Percentiles rank a stretch among this genome's conserved stretches.
phyloP scores from a whole-genome alignment of 305 asterid species.

The Fraxinus baroniana region DNA sequence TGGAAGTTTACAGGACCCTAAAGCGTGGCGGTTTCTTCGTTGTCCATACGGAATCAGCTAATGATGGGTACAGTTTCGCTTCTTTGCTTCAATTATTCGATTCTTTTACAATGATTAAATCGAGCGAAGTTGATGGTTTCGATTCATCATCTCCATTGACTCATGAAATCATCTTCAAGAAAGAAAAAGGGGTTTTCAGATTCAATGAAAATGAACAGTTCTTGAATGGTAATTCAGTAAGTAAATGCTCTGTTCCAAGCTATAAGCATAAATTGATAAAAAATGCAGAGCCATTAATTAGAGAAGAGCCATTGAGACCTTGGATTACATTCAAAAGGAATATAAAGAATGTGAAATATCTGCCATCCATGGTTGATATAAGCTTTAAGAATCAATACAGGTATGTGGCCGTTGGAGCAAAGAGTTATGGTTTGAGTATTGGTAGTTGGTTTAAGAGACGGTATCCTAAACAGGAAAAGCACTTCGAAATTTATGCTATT shows the following conservation, averaged over 20 bases:
- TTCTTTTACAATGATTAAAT: slow-evolving; percentile 33
- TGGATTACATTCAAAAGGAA: slow-evolving; percentile 43
- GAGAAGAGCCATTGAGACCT: slow-evolving; percentile 47
- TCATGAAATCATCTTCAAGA: slow-evolving; percentile 45
- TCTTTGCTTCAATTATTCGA: slow-evolving; percentile 43
- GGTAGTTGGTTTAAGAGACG: slow-evolving; percentile 56
- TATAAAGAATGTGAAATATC: slow-evolving; percentile 39
- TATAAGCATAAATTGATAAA: slow-evolving; percentile 32
- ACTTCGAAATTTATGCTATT: slow-evolving; percentile 46
- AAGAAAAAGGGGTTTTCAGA: slow-evolving; percentile 14
- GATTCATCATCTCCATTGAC: slow-evolving; percentile 26
- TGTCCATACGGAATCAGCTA: slow-evolving; percentile 34
- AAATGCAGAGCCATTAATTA: slow-evolving; percentile 47
- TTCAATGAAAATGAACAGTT: not conserved
- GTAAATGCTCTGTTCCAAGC: slow-evolving; percentile 27
- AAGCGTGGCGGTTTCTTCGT: slow-evolving; percentile 53
- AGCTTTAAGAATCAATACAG: slow-evolving; percentile 49
- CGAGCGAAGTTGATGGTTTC: slow-evolving; percentile 37
- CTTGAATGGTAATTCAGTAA: slow-evolving; percentile 1
- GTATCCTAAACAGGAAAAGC: slow-evolving; percentile 48
- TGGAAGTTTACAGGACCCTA: slow-evolving; percentile 45
- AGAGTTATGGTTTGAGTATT: slow-evolving; percentile 52
- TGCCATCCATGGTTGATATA: slow-evolving; percentile 47
- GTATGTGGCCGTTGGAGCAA: slow-evolving; percentile 54
- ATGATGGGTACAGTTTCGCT: slow-evolving; percentile 48